A percentile compares a stretch with the other conserved stretches of the same genome.
phyloP scores from a whole-genome alignment of 2,329 filamentous ascomycete species.

The Calonectria crousiana region DNA sequence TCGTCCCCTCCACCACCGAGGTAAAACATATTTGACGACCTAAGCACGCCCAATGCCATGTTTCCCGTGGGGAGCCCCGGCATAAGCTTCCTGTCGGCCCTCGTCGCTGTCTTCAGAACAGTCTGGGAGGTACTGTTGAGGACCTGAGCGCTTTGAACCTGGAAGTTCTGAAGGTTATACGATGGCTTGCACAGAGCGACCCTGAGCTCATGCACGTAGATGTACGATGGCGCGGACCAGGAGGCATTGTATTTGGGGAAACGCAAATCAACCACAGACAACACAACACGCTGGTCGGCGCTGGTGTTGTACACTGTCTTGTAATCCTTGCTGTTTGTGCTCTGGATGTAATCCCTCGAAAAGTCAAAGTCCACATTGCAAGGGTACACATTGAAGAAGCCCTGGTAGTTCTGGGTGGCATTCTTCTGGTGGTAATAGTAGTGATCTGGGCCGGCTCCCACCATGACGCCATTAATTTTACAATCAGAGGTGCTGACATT shows the following conservation, averaged over 20 bases:
- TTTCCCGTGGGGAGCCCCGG: constrained; percentile 26
- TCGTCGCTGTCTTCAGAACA: background rate
- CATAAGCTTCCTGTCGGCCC: constrained; percentile 11
- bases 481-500: constrained; percentile 40
- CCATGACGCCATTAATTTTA: constrained; percentile 39
- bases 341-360: constrained; percentile 26
- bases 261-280: constrained; percentile 36
- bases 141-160: constrained; percentile 21
- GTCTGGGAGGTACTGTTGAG: constrained; percentile 29
- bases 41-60: constrained; percentile 30
- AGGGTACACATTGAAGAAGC: constrained; percentile 36
- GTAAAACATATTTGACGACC: constrained; percentile 24
- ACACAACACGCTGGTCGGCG: constrained; percentile 37
- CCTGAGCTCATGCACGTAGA: constrained; percentile 36
- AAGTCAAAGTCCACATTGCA: constrained; percentile 44
- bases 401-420: constrained; percentile 45
- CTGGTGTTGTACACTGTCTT: constrained; percentile 33
- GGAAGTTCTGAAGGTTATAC: constrained; percentile 33
- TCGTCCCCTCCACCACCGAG: constrained; percentile 35
- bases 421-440: constrained; percentile 39
- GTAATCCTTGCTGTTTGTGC: constrained; percentile 16
- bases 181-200: constrained; percentile 36
- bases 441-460: constrained; percentile 40
- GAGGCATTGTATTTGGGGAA: constrained; percentile 29
- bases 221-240: constrained; percentile 20